These are phyloP conservation scores for Suillus brevipes DNA, from an alignment of 768 basidiomycete genomes.

Conservation along the genomic window DNA sequence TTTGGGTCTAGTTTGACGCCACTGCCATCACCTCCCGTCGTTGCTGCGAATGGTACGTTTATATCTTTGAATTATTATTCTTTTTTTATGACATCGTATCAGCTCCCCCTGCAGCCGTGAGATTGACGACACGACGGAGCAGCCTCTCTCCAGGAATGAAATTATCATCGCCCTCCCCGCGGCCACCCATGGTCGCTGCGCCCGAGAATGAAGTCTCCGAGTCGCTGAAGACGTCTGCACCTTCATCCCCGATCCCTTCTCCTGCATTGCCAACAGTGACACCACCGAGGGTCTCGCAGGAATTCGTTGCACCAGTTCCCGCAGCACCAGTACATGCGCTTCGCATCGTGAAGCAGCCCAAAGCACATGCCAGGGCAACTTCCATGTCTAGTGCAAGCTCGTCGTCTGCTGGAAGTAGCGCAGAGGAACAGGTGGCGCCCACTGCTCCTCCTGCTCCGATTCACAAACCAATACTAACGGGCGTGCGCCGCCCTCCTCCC, in stretches of 20 bases:
- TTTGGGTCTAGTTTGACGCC: neutral
- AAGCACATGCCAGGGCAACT: constrained; percentile 19
- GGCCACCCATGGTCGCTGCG: neutral
- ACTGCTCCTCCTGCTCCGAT: constrained; percentile 2
- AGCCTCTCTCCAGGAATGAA: constrained; percentile 4
- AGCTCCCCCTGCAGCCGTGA: neutral
- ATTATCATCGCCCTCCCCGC: neutral
- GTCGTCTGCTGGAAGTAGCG: constrained; percentile 9
- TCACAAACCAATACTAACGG: constrained; percentile 22
- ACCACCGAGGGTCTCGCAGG: constrained; percentile 4
- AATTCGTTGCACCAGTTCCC: constrained; percentile 15
- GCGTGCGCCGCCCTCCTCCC: constrained; percentile 31
- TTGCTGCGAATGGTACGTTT: neutral
- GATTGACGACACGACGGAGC: neutral
- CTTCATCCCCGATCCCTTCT: neutral
- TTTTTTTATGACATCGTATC: neutral
- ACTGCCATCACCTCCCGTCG: neutral
- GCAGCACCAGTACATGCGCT: constrained; percentile 27
- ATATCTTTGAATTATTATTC: neutral
- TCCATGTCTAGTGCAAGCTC: constrained; percentile 18
- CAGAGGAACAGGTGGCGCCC: neutral
- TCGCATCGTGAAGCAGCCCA: constrained; percentile 30
- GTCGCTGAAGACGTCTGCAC: neutral
- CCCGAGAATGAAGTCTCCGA: neutral
- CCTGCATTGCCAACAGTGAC: neutral